Evolutionary conservation across 345 rosid genomes (phyloP).

Genomic region (Salix koriyanagi): DNA sequence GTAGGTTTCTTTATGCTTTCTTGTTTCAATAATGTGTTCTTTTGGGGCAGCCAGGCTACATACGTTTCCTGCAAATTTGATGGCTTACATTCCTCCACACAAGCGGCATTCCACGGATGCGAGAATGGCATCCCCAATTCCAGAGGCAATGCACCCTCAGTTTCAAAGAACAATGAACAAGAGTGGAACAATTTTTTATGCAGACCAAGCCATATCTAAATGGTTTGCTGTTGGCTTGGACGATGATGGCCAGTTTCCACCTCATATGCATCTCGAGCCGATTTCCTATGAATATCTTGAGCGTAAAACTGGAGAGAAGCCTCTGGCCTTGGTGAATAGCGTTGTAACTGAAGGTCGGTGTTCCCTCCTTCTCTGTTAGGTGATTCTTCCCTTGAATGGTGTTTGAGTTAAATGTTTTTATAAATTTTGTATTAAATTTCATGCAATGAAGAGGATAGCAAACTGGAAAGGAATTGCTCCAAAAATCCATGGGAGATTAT

Average conservation of each 20-base stretch:
- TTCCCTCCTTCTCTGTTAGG: neutral
- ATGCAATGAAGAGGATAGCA: constrained; percentile 16
- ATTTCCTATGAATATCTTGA: constrained; percentile 31
- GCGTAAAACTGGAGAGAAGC: constrained; percentile 29
- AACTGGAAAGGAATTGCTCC: constrained; percentile 2
- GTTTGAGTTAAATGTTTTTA: too few species aligned
- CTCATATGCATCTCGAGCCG: constrained; percentile 31
- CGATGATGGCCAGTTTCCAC: constrained; percentile 31
- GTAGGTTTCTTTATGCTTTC: neutral
- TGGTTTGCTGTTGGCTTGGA: constrained; percentile 54
- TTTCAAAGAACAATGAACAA: constrained; percentile 29
- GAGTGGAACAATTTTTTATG: constrained; percentile 32
- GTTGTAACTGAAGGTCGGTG: constrained; percentile 27
- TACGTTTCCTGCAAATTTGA: too few species aligned
- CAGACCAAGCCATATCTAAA: constrained; percentile 22
- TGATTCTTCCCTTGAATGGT: neutral
- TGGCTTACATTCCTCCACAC: constrained; percentile 11
- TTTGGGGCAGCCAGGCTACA: neutral
- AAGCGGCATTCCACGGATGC: constrained; percentile 43
- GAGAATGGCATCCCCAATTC: constrained; percentile 26
- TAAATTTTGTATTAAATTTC: neutral
- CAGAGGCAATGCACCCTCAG: constrained; percentile 27
- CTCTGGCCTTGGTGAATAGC: constrained; percentile 33
- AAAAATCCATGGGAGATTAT: constrained; percentile 36
- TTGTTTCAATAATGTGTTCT: neutral